These are phyloP conservation scores for Penicillium coffeae DNA, from an alignment of 495 filamentous ascomycete genomes.

Conservation along the genomic window DNA sequence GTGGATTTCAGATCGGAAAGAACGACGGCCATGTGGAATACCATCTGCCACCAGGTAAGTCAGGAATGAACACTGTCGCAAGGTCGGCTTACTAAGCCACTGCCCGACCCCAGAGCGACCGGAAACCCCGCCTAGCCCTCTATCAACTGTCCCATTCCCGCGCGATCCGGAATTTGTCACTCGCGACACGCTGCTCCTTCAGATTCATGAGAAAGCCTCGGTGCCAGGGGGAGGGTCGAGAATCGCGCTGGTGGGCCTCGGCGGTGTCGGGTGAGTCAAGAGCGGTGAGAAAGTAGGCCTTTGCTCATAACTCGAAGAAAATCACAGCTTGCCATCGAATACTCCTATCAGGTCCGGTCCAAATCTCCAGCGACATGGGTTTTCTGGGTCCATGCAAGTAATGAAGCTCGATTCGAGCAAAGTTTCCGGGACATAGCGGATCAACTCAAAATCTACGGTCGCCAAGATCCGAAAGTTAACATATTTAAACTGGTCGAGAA, in stretches of 20 bases:
- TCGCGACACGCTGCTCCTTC: constrained; percentile 16
- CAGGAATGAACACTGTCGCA: no score
- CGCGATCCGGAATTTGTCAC: constrained; percentile 32
- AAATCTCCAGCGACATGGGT: constrained; percentile 40
- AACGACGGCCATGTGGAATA: neutral
- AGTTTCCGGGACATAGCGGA: constrained; percentile 29
- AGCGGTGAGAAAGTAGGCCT: neutral
- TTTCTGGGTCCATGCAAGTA: constrained; percentile 48
- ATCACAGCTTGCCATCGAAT: constrained; percentile 36
- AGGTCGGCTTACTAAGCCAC: neutral
- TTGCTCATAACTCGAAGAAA: constrained; percentile 21
- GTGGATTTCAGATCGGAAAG: neutral
- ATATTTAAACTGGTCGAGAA: constrained; percentile 35
- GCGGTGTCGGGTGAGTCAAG: constrained; percentile 1
- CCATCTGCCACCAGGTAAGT: neutral
- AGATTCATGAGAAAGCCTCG: constrained; percentile 20
- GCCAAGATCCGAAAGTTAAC: constrained; percentile 34
- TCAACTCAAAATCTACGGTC: constrained; percentile 22
- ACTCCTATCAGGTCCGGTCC: constrained; percentile 27
- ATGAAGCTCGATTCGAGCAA: constrained; percentile 32
- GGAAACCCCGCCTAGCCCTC: constrained; percentile 13
- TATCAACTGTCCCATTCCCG: constrained; percentile 24
- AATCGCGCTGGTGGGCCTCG: constrained; percentile 22
- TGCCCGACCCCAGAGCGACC: constrained; percentile 1
- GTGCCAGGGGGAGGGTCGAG: constrained; percentile 18